These are phyloP conservation scores for Farysia itapuensis DNA, from an alignment of 1,284 basidiomycete species.

Conservation along the genomic window DNA sequence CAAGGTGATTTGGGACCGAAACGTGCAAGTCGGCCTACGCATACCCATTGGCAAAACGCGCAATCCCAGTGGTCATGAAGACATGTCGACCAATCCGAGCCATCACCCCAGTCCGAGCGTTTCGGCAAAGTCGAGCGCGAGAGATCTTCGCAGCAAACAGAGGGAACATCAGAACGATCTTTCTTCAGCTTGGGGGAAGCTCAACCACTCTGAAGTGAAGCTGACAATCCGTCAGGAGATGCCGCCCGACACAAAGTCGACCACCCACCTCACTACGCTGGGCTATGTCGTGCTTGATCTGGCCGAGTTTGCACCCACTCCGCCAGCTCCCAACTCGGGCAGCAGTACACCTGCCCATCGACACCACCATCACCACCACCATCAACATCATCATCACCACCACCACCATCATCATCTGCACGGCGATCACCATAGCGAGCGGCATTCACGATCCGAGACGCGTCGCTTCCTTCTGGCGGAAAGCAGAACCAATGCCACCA, in stretches of 20 bases:
- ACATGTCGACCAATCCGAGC: conserved; percentile 9
- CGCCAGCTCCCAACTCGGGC: conserved; percentile 52
- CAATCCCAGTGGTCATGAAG: conserved; percentile 2
- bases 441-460: conserved; percentile 62
- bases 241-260: conserved; percentile 17
- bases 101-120: conserved; percentile 15
- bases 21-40: conserved; percentile 43
- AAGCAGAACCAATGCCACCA: conserved; percentile 76
- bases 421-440: conserved; percentile 19
- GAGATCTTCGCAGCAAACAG: conserved; percentile 11
- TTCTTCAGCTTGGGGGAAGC: conserved; percentile 36
- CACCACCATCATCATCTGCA: conserved; percentile 29
- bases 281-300: conserved; percentile 73
- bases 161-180: conserved; percentile 21
- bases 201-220: conserved; percentile 41
- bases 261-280: conserved; percentile 60
- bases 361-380: conserved; percentile 36
- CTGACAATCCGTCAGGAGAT: conserved; percentile 44
- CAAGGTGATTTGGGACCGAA: conserved; percentile 45
- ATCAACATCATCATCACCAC: conserved; percentile 34
- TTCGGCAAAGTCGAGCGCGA: conserved; percentile 27
- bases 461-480: conserved; percentile 72
- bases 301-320: conserved; percentile 72
- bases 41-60: conserved; percentile 45
- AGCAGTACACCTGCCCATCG: conserved; percentile 2